Conservation (phyloP, 768 basidiomycete species). For the Amanita rimosa region DNA sequence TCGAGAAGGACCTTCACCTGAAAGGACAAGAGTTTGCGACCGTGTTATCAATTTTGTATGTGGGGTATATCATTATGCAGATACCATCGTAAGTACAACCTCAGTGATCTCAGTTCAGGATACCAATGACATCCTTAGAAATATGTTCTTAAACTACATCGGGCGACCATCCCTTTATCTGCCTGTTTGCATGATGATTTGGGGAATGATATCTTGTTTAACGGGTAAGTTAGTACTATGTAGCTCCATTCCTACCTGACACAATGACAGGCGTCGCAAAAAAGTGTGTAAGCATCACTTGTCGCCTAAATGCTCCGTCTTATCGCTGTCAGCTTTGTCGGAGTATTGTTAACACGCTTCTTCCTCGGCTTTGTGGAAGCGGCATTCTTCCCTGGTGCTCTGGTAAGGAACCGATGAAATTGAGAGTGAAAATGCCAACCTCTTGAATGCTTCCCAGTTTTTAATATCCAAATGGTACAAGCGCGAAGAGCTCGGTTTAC, state of each 20-base stretch:
- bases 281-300: conserved; percentile 17
- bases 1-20: conserved; percentile 56
- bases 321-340: conserved; percentile 36
- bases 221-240: conserved; percentile 27
- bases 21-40: conserved; percentile 51
- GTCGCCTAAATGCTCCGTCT: not conserved
- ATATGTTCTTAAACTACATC: conserved; percentile 64
- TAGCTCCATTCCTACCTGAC: not conserved
- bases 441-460: conserved; percentile 24
- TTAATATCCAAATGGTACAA: conserved; percentile 74
- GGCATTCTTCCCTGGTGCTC: conserved; percentile 60
- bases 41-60: conserved; percentile 56
- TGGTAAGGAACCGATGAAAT: conserved; percentile 17
- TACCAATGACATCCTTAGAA: conserved; percentile 27
- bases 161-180: conserved; percentile 62
- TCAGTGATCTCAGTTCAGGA: not conserved
- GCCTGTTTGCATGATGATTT: conserved; percentile 57
- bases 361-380: conserved; percentile 64
- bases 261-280: conserved; percentile 23
- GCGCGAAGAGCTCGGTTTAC: conserved; percentile 58
- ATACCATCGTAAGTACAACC: conserved; percentile 50
- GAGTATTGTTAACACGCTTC: conserved; percentile 65
- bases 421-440: not conserved
- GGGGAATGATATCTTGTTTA: conserved; percentile 51
- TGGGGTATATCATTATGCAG: conserved; percentile 72